Percentiles rank a stretch among this genome's conserved stretches.
Conservation (phyloP, 768 basidiomycete species). For the Obba rivulosa region DNA sequence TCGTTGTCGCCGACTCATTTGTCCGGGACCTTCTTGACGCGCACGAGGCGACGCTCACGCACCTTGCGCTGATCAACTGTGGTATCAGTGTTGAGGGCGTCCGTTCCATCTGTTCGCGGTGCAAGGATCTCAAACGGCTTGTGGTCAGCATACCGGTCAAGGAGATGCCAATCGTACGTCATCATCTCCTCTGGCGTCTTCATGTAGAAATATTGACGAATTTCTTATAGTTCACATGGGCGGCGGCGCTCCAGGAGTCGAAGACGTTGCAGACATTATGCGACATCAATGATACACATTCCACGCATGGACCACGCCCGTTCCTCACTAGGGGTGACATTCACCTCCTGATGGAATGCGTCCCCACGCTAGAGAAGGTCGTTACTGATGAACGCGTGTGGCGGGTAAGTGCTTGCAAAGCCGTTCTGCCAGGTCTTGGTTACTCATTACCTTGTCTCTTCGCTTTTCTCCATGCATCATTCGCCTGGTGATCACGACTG, state of each 20-base stretch:
- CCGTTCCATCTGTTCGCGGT: constrained; percentile 34
- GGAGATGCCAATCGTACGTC: constrained; percentile 27
- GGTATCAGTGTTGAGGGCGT: constrained; percentile 35
- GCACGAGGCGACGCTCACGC: constrained; percentile 37
- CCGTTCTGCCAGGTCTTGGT: too few species aligned
- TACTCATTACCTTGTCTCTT: too few species aligned
- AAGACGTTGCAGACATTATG: constrained; percentile 38
- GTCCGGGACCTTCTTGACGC: constrained; percentile 37
- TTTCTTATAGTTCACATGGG: constrained; percentile 26
- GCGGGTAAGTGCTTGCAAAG: constrained; percentile 55
- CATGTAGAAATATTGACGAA: neutral
- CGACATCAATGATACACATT: constrained; percentile 38
- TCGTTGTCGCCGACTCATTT: constrained; percentile 32
- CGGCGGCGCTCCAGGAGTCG: constrained; percentile 30
- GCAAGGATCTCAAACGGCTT: constrained; percentile 43
- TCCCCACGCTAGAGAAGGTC: constrained; percentile 38
- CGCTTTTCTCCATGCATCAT: too few species aligned
- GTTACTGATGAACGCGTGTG: constrained; percentile 47
- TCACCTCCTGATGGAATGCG: constrained; percentile 34
- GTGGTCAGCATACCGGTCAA: constrained; percentile 46
- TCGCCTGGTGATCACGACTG: too few species aligned
- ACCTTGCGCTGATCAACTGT: constrained; percentile 45
- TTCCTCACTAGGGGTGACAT: constrained; percentile 34
- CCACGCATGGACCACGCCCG: constrained; percentile 34
- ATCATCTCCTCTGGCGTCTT: neutral